Evolutionary conservation across 1,139 yeast species (phyloP), one percentile per base, ranked within the genome.

Genomic region (Pichia inconspicua): DNA sequence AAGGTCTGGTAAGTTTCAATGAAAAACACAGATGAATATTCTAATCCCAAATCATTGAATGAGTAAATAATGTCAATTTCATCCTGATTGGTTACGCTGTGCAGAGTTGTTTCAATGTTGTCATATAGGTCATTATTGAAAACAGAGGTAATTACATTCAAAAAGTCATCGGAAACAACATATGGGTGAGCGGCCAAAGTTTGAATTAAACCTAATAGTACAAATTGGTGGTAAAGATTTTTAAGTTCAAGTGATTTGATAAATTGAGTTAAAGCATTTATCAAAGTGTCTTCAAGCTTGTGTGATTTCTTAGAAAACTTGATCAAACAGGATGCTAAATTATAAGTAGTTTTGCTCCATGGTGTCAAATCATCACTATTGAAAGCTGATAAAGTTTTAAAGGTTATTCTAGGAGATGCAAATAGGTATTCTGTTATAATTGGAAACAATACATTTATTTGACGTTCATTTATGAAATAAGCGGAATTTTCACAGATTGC

Each of bases 401-500:
- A 62, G 2, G 25, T 65, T 59, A 83, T 90, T 34, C 66, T 66
- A 1, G 84, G 80, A 17, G 81, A 69, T 50, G 79, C 86, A 46
- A 76, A 58, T 43, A 88, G 72, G 58, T 85, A 86, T 8, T 72
- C 66, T 5, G 77, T 65, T 43, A 89, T 70, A 49, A 82, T 77
- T 12, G 71, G 66, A 34, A 82, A 62, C 32, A 87, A 65, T 10
- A 70, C 61, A 15, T 66, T 62, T 1, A 85, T 89, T 49, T 81
- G 82, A 6, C 61, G 63, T 22, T 65, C 60, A 45, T 71, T 70
- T 50, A 68, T 61, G 11, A 78, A 71, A 36, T 59, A 60, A 2
- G 65, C 55, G 9, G 82, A 73, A 19, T 87, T 71, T 25, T 73
- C 73, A 48, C 86, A 78, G 28, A 88, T 66, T 0, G 95, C 87